Evolutionary conservation across 2,329 filamentous ascomycete genomes (phyloP).

Genomic region (Colletotrichum musicola): DNA sequence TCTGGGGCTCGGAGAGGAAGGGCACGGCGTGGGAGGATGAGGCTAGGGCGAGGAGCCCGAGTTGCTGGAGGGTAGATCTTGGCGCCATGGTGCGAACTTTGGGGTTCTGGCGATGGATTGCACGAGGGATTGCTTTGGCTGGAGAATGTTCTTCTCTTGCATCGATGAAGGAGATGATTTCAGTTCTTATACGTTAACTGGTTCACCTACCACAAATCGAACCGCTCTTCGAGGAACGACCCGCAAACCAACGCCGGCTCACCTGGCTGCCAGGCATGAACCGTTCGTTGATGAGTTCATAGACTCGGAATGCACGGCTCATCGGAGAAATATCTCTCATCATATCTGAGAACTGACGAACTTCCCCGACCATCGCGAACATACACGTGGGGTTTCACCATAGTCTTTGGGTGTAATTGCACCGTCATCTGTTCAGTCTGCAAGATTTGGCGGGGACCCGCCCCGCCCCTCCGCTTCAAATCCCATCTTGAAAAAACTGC

Average conservation of each 20-base stretch:
- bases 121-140: neutral
- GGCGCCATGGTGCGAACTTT: conserved; percentile 12
- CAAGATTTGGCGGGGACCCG: no score
- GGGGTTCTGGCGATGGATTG: neutral
- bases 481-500: neutral
- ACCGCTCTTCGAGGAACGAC: no score
- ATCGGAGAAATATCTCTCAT: conserved; percentile 1
- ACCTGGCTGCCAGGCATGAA: neutral
- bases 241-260: no score
- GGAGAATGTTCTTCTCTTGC: no score
- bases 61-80: conserved; percentile 15
- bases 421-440: conserved; percentile 28
- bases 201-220: neutral
- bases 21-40: conserved; percentile 47
- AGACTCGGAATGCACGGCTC: conserved; percentile 22
- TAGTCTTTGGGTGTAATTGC: conserved; percentile 36
- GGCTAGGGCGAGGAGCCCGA: conserved; percentile 41
- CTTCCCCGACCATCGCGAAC: neutral
- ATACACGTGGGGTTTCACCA: neutral
- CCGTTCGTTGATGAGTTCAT: neutral
- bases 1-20: conserved; percentile 50
- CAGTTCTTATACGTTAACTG: conserved; percentile 17
- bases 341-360: no score
- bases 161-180: neutral
- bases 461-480: no score